Percentiles rank a stretch among this genome's conserved stretches.
Evolutionary conservation across 2,329 filamentous ascomycete species (phyloP).

Genomic region (Colletotrichum neosansevieriae): DNA sequence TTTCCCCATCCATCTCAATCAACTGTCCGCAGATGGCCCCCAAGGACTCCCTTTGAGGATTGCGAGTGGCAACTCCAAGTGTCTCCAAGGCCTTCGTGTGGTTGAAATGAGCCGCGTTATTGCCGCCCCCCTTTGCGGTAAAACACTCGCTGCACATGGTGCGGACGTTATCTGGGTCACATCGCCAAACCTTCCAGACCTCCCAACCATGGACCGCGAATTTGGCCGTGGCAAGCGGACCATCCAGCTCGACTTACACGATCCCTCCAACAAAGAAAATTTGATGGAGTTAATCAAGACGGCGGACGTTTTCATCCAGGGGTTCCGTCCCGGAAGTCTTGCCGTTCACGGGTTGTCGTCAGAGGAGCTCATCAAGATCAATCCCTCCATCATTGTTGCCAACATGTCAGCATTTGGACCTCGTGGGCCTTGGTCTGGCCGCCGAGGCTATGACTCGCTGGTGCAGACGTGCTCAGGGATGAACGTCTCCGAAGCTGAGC

Average conservation of each 20-base stretch:
- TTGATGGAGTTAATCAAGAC: slow-evolving; percentile 48
- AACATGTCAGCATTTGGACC: slow-evolving; percentile 66
- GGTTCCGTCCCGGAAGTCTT: slow-evolving; percentile 61
- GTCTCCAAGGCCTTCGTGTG: slow-evolving; percentile 46
- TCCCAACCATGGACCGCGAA: slow-evolving; percentile 48
- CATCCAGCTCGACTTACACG: slow-evolving; percentile 46
- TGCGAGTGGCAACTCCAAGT: slow-evolving; percentile 52
- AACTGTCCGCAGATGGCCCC: slow-evolving; percentile 44
- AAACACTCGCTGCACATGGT: slow-evolving; percentile 49
- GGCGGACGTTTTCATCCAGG: slow-evolving; percentile 58
- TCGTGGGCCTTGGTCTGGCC: slow-evolving; percentile 53
- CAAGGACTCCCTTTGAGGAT: slow-evolving; percentile 44
- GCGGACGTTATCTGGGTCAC: slow-evolving; percentile 51
- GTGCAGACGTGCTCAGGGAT: slow-evolving; percentile 66
- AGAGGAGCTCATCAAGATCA: slow-evolving; percentile 52
- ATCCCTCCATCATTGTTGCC: slow-evolving; percentile 61
- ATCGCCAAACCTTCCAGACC: slow-evolving; percentile 47
- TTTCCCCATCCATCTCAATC: slow-evolving; percentile 59
- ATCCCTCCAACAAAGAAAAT: slow-evolving; percentile 41
- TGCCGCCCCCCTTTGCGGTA: slow-evolving; percentile 50
- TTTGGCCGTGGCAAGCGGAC: slow-evolving; percentile 52
- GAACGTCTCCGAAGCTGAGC: slow-evolving; percentile 66
- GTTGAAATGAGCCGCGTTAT: slow-evolving; percentile 52
- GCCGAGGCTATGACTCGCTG: slow-evolving; percentile 52
- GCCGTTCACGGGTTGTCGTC: slow-evolving; percentile 54